Conservation (phyloP, 805 yeast genomes). For the Candida broadrunensis region DNA sequence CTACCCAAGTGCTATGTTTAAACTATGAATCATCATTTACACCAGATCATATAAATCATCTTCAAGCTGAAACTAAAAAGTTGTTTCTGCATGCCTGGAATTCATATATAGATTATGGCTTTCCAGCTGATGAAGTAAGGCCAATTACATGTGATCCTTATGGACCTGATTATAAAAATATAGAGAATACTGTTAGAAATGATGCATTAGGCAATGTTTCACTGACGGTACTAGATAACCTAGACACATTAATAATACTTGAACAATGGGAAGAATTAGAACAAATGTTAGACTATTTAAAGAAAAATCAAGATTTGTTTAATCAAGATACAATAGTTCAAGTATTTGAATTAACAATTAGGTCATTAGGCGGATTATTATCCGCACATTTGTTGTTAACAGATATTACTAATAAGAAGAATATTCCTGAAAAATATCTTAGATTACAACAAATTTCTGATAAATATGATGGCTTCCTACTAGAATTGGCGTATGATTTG, state of each 20-base stretch:
- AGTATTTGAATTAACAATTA: conserved; percentile 81
- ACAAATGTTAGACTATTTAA: conserved; percentile 23
- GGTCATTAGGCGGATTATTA: conserved; percentile 78
- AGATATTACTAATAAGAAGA: conserved; percentile 16
- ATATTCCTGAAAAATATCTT: conserved; percentile 27
- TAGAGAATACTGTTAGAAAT: conserved; percentile 57
- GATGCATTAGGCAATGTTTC: conserved; percentile 87
- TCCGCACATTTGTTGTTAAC: conserved; percentile 62
- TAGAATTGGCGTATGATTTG: conserved; percentile 68
- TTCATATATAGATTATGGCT: conserved; percentile 65
- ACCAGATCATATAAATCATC: conserved; percentile 29
- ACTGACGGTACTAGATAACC: conserved; percentile 70
- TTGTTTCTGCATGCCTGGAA: conserved; percentile 76
- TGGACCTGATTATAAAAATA: conserved; percentile 57
- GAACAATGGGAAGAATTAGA: conserved; percentile 59
- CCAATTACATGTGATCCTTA: conserved; percentile 72
- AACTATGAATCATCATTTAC: conserved; percentile 27
- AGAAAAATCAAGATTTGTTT: conserved; percentile 35
- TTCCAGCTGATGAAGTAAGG: conserved; percentile 76
- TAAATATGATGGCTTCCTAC: conserved; percentile 68
- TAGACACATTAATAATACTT: conserved; percentile 76
- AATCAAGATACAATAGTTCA: conserved; percentile 71
- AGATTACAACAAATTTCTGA: conserved; percentile 18
- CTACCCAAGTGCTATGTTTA: background rate
- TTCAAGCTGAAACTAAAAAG: conserved; percentile 45